Conservation (phyloP, 306 rosid species). For the Myrica gale region DNA sequence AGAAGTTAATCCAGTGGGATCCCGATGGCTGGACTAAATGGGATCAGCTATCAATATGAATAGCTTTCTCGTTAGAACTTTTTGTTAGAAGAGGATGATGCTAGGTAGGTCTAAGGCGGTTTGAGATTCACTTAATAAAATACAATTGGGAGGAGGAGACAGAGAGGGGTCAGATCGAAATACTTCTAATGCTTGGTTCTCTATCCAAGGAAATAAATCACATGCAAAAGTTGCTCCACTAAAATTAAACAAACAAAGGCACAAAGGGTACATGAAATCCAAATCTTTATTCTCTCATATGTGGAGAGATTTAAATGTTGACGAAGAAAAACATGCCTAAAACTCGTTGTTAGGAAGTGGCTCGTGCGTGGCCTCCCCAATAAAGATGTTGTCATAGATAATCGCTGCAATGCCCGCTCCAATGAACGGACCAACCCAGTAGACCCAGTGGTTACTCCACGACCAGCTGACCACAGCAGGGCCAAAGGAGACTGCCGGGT, state of each 20-base stretch:
- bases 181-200: too few species aligned
- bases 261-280: not conserved
- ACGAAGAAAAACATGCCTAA: slow-evolving; percentile 14
- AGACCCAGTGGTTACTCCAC: slow-evolving; percentile 75
- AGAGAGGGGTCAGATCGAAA: too few species aligned
- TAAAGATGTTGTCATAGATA: slow-evolving; percentile 63
- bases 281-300: slow-evolving; percentile 31
- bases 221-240: too few species aligned
- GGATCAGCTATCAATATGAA: too few species aligned
- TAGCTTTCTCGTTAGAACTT: too few species aligned
- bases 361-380: slow-evolving; percentile 51
- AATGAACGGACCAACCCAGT: slow-evolving; percentile 64
- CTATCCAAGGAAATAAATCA: too few species aligned
- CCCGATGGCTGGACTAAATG: too few species aligned
- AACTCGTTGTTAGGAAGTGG: slow-evolving; percentile 45
- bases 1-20: too few species aligned
- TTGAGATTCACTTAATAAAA: too few species aligned
- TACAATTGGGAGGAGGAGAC: too few species aligned
- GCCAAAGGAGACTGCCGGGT: slow-evolving; percentile 79
- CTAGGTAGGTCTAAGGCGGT: too few species aligned
- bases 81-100: too few species aligned
- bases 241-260: slow-evolving; percentile 1
- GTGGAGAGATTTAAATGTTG: not conserved
- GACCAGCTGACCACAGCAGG: slow-evolving; percentile 69
- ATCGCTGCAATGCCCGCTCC: slow-evolving; percentile 67